These are phyloP conservation scores for Coccomyxa sp. DNA, from an alignment of 139 green algal species.

Conservation along the genomic window DNA sequence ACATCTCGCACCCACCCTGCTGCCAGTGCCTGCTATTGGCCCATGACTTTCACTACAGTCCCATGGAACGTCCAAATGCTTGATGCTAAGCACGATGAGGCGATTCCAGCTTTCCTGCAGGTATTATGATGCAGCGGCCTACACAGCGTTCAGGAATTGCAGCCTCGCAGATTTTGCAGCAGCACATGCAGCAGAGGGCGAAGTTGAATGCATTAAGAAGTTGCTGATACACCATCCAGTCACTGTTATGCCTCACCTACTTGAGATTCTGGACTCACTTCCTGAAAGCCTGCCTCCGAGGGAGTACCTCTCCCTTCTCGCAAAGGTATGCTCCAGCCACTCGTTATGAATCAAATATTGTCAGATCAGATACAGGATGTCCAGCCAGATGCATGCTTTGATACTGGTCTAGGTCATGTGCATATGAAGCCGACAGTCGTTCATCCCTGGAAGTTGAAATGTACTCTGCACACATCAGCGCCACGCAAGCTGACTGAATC, in stretches of 20 bases:
- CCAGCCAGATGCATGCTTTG: not conserved
- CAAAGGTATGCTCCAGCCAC: not conserved
- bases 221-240: conserved; percentile 21
- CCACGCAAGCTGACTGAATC: too few relatives aligned
- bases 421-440: not conserved
- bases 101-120: too few relatives aligned
- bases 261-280: conserved; percentile 16
- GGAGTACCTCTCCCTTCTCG: not conserved
- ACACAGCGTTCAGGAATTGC: conserved; percentile 8
- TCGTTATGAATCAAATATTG: not conserved
- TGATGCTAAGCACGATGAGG: not conserved
- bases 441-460: not conserved
- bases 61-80: not conserved
- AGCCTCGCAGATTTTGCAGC: not conserved
- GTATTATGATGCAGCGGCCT: conserved; percentile 8
- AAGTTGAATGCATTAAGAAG: not conserved
- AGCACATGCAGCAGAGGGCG: conserved; percentile 1
- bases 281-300: conserved; percentile 21
- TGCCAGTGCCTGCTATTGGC: too few relatives aligned
- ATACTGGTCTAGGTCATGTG: not conserved
- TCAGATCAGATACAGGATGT: not conserved
- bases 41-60: not conserved
- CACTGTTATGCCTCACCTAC: conserved; percentile 4
- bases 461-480: too few relatives aligned
- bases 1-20: not conserved